Evolutionary conservation across 306 rosid genomes (phyloP).

Genomic region (Quillaja saponaria): DNA sequence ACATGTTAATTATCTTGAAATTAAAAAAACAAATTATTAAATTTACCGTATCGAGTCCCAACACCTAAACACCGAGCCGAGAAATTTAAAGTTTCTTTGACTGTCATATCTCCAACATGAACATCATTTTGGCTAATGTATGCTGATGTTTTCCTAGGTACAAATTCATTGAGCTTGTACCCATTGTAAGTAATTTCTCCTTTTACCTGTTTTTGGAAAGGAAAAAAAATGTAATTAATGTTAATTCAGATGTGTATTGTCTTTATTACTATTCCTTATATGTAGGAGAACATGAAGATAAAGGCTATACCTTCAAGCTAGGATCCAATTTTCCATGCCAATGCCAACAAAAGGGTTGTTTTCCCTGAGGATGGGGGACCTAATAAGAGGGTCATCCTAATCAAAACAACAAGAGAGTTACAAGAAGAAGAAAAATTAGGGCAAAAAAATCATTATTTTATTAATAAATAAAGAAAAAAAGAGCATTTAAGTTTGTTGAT

Average conservation of each 20-base stretch:
- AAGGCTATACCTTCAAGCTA: slow-evolving; percentile 54
- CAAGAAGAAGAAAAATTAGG: not conserved
- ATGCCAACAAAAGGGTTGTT: slow-evolving; percentile 81
- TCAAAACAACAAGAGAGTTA: slow-evolving; percentile 5
- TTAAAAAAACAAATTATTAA: not conserved
- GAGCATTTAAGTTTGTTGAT: not conserved
- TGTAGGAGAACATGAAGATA: slow-evolving; percentile 8
- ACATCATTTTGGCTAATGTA: slow-evolving; percentile 96
- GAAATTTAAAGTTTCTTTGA: slow-evolving; percentile 92
- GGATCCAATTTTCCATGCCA: slow-evolving; percentile 94
- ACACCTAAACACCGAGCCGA: slow-evolving; percentile 95
- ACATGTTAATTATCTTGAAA: no score
- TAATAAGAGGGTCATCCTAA: slow-evolving; percentile 81
- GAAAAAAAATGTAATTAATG: not conserved
- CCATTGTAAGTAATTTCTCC: slow-evolving; percentile 84
- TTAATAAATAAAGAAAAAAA: not conserved
- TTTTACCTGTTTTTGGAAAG: slow-evolving; percentile 46
- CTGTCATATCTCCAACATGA: slow-evolving; percentile 92
- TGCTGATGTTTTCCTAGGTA: slow-evolving; percentile 86
- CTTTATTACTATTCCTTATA: not conserved
- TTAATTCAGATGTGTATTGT: not conserved
- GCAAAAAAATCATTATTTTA: not conserved
- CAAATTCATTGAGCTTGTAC: slow-evolving; percentile 64
- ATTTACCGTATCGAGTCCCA: slow-evolving; percentile 86
- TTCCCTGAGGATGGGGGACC: slow-evolving; percentile 99